A percentile compares a stretch with the other conserved stretches of the same genome.
These are phyloP conservation scores for Linderina pennispora DNA, from an alignment of 192 early-diverging fungal species.

Conservation along the genomic window DNA sequence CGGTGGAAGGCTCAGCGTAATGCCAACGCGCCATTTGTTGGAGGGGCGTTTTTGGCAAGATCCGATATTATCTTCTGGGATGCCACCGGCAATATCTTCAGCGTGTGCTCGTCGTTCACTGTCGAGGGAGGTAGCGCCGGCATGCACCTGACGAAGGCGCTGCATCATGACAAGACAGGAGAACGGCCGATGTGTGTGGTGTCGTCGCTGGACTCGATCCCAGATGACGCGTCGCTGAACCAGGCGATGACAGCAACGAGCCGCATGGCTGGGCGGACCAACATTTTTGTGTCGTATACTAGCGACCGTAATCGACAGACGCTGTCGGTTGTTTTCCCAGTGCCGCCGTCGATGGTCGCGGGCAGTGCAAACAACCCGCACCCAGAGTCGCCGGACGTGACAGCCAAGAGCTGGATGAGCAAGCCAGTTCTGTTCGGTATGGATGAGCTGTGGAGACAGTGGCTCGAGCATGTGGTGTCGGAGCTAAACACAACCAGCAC, in stretches of 20 bases:
- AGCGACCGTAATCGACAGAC: conserved; percentile 15
- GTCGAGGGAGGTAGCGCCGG: conserved; percentile 44
- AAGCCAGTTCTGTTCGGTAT: conserved; percentile 13
- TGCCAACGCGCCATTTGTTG: conserved; percentile 17
- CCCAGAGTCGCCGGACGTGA: conserved; percentile 3
- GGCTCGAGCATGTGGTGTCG: conserved; percentile 10
- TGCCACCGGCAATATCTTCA: conserved; percentile 30
- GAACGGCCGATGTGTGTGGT: conserved; percentile 3
- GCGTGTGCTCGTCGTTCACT: conserved; percentile 35
- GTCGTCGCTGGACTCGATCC: conserved; percentile 10
- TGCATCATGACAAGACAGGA: conserved; percentile 8
- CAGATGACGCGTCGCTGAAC: conserved; percentile 10
- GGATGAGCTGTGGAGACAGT: conserved; percentile 18
- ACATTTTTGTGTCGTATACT: conserved; percentile 21
- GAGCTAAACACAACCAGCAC: conserved; percentile 12
- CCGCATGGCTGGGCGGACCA: background rate
- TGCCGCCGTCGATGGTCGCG: conserved; percentile 33
- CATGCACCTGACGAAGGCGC: conserved; percentile 26
- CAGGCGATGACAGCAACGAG: too few relatives aligned
- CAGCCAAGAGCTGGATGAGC: conserved; percentile 27
- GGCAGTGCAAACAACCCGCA: conserved; percentile 43
- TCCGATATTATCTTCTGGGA: conserved; percentile 41
- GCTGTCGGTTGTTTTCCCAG: conserved; percentile 25
- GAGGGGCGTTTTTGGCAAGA: conserved; percentile 29
- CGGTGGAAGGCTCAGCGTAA: conserved; percentile 35